A percentile compares a stretch with the other conserved stretches of the same genome.
These are phyloP conservation scores for Candida lessepsii DNA, from an alignment of 805 yeast genomes.

Conservation along the genomic window DNA sequence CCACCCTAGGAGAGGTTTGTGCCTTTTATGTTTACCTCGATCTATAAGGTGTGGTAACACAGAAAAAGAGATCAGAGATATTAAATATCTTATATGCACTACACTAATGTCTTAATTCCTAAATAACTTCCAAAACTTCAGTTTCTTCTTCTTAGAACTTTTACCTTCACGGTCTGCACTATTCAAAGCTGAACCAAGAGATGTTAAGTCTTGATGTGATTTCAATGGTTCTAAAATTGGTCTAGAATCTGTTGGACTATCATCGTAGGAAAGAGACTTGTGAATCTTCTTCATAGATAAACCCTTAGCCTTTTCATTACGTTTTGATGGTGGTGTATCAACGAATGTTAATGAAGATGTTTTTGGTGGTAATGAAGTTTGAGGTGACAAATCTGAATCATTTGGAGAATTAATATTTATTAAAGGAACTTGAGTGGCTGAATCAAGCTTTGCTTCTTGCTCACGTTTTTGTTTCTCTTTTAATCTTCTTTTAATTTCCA, in stretches of 20 bases:
- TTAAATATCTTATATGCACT: too few relatives aligned
- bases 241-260: slow-evolving; percentile 15
- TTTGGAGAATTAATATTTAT: slow-evolving; percentile 9
- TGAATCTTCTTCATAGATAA: slow-evolving; percentile 14
- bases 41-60: too few relatives aligned
- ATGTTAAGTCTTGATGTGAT: slow-evolving; percentile 38
- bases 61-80: too few relatives aligned
- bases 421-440: slow-evolving; percentile 3
- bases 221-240: slow-evolving; percentile 34
- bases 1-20: too few relatives aligned
- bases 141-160: slow-evolving; percentile 23
- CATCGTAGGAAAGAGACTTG: slow-evolving; percentile 42
- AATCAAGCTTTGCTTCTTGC: background rate
- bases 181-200: background rate
- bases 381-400: slow-evolving; percentile 12
- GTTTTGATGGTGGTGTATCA: slow-evolving; percentile 17
- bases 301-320: slow-evolving; percentile 15
- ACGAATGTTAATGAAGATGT: slow-evolving; percentile 30
- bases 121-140: slow-evolving; percentile 38
- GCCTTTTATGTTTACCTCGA: too few relatives aligned
- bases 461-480: slow-evolving; percentile 3
- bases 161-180: background rate
- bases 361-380: slow-evolving; percentile 22
- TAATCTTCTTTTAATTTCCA: slow-evolving; percentile 28
- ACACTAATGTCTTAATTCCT: background rate